Evolutionary conservation across 768 basidiomycete species (phyloP).

Genomic region (Grammothele lineata): DNA sequence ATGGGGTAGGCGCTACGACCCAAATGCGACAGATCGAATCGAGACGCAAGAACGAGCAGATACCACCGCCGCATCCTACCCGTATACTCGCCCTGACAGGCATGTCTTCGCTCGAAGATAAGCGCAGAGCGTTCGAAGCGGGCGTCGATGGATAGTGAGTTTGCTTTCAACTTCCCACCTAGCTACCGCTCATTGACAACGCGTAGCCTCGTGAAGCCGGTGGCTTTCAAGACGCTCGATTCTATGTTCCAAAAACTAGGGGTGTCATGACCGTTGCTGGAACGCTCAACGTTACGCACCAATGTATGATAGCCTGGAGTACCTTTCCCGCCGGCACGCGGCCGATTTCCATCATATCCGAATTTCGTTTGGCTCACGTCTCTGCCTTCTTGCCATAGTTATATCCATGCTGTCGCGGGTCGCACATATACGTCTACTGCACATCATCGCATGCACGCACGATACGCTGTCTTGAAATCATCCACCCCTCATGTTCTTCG

Average conservation of each 20-base stretch:
- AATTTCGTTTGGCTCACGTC: neutral
- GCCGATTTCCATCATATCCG: too few species aligned
- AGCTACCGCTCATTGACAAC: neutral
- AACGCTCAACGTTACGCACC: neutral
- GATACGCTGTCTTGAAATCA: too few species aligned
- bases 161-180: neutral
- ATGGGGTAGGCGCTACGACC: constrained; percentile 81
- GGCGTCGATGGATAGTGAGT: constrained; percentile 95
- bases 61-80: constrained; percentile 21
- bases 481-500: too few species aligned
- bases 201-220: constrained; percentile 85
- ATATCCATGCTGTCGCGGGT: neutral
- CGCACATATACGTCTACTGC: too few species aligned
- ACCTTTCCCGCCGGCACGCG: too few species aligned
- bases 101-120: constrained; percentile 91
- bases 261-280: constrained; percentile 26
- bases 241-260: constrained; percentile 78
- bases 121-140: constrained; percentile 83
- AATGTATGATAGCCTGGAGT: constrained; percentile 5
- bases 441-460: too few species aligned
- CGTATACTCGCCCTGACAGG: constrained; percentile 89
- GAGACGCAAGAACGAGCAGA: constrained; percentile 25
- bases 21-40: constrained; percentile 78
- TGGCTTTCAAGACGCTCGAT: constrained; percentile 88
- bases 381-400: neutral